These are phyloP conservation scores for Epichloe uncinata DNA, from an alignment of 2,329 filamentous ascomycete species.

Conservation along the genomic window DNA sequence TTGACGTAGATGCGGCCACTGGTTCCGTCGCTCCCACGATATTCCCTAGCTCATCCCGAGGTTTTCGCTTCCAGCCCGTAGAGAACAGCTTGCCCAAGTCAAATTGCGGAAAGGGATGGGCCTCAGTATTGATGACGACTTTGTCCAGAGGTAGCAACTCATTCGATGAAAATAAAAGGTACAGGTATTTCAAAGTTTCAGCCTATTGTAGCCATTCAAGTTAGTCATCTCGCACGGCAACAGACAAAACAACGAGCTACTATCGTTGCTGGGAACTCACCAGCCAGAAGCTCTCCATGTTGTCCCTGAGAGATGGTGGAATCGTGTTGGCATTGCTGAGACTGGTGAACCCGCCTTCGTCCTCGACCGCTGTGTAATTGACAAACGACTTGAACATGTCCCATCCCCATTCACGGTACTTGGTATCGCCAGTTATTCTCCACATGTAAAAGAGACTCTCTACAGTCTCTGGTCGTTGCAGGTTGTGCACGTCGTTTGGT, in stretches of 20 bases:
- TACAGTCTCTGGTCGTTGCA: constrained; percentile 93
- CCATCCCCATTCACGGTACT: constrained; percentile 95
- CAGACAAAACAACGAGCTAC: background rate
- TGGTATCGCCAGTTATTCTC: constrained; percentile 82
- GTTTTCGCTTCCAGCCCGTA: constrained; percentile 69
- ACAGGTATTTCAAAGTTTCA: constrained; percentile 96
- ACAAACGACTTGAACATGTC: constrained; percentile 93
- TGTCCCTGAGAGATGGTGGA: constrained; percentile 61
- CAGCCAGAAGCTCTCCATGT: constrained; percentile 99
- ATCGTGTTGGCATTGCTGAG: constrained; percentile 60
- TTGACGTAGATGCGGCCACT: background rate
- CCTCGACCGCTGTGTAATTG: constrained; percentile 66
- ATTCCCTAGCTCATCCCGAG: constrained; percentile 35
- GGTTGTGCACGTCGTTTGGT: constrained; percentile 73
- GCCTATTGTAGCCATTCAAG: constrained; percentile 39
- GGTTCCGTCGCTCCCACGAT: constrained; percentile 14
- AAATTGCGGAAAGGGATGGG: constrained; percentile 80
- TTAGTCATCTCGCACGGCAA: constrained; percentile 2
- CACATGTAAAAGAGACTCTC: constrained; percentile 98
- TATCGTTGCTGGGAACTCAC: constrained; percentile 32
- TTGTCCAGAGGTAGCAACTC: constrained; percentile 75
- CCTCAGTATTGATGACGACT: constrained; percentile 91
- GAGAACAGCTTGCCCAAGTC: constrained; percentile 63
- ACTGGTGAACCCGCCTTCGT: constrained; percentile 71
- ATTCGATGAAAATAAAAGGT: constrained; percentile 77